Evolutionary conservation across 1,139 yeast species (phyloP), one percentile per base, ranked within the genome.

Genomic region (Entelexis sorbosivorans): DNA sequence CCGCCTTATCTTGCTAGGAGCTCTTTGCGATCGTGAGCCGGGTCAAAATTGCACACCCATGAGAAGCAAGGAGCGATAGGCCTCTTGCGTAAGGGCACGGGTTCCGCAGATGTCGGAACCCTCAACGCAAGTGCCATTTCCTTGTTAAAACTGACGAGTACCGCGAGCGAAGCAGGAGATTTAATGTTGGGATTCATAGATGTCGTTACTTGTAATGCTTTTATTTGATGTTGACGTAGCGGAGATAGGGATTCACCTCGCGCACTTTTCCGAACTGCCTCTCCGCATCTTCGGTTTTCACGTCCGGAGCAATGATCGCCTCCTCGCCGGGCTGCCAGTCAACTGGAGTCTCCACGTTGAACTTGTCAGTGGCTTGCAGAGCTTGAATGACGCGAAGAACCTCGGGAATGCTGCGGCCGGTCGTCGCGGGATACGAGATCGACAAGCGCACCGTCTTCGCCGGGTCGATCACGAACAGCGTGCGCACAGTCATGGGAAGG

Each of bases 331-430:
- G 78, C 56, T 73, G 73, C 79, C 79, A 76, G 69, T 74, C 77
- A 62, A 80, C 80, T 54, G 95, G 95, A 49, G 95, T 86, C 57
- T 83, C 89, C 60, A 86, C 75, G 60, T 91, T 86, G 69, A 78
- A 74, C 65, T 76, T 73, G 69, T 87, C 95, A 58, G 84, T 79
- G 60, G 79, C 71, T 72, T 87, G 96, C 66, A 87, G 74, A 50
- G 95, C 82, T 67, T 86, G 95, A 58, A 87, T 72, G 44, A 82
- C 93, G 70, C 96, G 81, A 67, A 87, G 75, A 47, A 87, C 87
- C 71, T 87, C 96, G 51, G 82, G 75, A 52, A 93, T 76, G 77
- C 86, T 87, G 74, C 96, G 81, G 66, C 96, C 96, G 56, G 86
- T 82, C 48, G 93, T 79, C 52, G 95, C 93, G 51, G 96, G 96